Evolutionary conservation across 345 rosid genomes (phyloP), one percentile per base, ranked within the genome.

Genomic region (Mangifera indica): DNA sequence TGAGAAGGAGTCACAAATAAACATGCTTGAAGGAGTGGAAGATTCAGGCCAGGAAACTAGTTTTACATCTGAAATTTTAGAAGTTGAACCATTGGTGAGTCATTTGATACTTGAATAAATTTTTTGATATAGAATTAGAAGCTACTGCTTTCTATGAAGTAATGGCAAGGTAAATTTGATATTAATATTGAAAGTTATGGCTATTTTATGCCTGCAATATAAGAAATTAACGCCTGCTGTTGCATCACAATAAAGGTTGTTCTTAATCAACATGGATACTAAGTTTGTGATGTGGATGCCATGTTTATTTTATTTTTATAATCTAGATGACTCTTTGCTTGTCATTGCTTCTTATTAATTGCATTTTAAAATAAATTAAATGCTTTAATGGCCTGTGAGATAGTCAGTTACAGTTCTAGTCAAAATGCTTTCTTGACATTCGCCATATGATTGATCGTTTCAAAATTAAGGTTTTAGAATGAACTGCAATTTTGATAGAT

Each of bases 41-140:
- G 84, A 77, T 76, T 63, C 82, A 48, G 83, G 79, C 51, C 80
- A 21, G 68, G 74, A 82, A 75, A 74, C 74, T 37, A 69, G 78
- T 64, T 46, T 73, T 60, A 72, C 78, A 21, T 83, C 97, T 49
- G 97, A 92, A 83, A 88, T 92, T 51, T 77, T 84, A 66, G 89
- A 95, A 89, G 89, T 88, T 61, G 91, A 92, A 84, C 97, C 99
- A n/a, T 67, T 88, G 90, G 99, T 90, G 80, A 90, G 97, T 80
- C 62, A 40, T 58, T 74, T 49, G 58, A 55, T 72, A 29, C 60
- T 45, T 57, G 6, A 15, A 42, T 70, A 54, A 24, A 5, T 66
- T 66, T 12, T 48, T 60, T 61, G 66, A 65, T n/a, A 13, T 74
- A 25, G 34, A 22, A 32, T 29, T 10, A 21, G 66, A 37, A 53